These are phyloP conservation scores for Geotrichum ghanense DNA, from an alignment of 805 yeast species.

Conservation along the genomic window DNA sequence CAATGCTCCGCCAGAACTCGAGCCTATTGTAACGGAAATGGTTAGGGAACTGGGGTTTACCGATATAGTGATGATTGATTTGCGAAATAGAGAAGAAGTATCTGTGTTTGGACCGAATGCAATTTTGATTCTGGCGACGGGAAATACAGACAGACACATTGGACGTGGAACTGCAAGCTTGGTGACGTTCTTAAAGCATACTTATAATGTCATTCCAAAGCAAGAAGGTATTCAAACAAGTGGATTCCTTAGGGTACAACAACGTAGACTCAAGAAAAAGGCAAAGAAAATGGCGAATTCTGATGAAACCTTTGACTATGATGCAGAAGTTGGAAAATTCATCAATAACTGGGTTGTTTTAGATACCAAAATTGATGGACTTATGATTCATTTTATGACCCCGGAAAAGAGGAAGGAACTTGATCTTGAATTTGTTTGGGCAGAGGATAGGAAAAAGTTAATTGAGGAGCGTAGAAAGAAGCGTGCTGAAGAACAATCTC, in stretches of 20 bases:
- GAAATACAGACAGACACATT: constrained; percentile 66
- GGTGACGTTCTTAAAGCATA: constrained; percentile 45
- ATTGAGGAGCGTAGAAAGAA: constrained; percentile 1
- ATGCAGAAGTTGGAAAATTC: constrained; percentile 29
- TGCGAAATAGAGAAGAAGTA: constrained; percentile 31
- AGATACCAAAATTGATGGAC: constrained; percentile 50
- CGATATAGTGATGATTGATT: constrained; percentile 54
- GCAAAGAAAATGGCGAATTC: constrained; percentile 42
- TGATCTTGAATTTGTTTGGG: constrained; percentile 62
- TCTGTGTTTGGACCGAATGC: constrained; percentile 31
- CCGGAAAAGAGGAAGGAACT: constrained; percentile 53
- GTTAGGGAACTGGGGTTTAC: constrained; percentile 53
- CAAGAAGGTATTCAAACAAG: constrained; percentile 65
- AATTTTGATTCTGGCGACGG: constrained; percentile 56
- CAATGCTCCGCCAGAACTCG: constrained; percentile 43
- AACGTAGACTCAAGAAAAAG: constrained; percentile 40
- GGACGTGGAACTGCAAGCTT: constrained; percentile 57
- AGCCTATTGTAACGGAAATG: constrained; percentile 34
- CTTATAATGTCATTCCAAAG: constrained; percentile 33
- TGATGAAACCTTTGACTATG: constrained; percentile 42
- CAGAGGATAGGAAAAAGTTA: constrained; percentile 10
- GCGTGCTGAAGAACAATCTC: constrained; percentile 1
- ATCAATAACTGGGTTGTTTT: constrained; percentile 74
- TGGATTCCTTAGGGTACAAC: constrained; percentile 39
- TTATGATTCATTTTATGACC: constrained; percentile 65